phyloP scores from a whole-genome alignment of 495 filamentous ascomycete genomes.

The Hypoxylon fragiforme region DNA sequence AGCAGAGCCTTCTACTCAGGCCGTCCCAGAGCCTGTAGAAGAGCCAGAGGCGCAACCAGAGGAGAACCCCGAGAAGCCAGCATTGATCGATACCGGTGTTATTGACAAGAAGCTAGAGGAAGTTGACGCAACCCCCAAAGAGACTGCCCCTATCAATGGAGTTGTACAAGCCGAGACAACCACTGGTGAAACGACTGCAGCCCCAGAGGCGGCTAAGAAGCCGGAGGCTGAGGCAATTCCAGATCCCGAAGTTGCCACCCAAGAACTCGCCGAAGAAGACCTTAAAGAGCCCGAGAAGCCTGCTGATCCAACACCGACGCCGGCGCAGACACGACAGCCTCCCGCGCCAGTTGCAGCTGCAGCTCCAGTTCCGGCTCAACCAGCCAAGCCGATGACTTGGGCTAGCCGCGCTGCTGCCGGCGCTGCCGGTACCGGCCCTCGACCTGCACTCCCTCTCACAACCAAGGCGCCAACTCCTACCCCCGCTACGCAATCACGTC shows the following conservation, averaged over 20 bases:
- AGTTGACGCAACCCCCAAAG: constrained; percentile 37
- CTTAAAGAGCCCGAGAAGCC: constrained; percentile 59
- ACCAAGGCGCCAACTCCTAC: constrained; percentile 27
- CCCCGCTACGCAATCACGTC: not conserved
- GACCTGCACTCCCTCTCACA: constrained; percentile 37
- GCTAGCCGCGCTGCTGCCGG: constrained; percentile 70
- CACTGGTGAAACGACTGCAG: constrained; percentile 51
- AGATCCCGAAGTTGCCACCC: constrained; percentile 43
- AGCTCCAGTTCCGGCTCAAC: constrained; percentile 36
- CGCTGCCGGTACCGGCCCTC: constrained; percentile 48
- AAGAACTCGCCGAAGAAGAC: constrained; percentile 53
- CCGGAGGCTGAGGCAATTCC: constrained; percentile 46
- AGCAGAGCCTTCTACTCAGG: constrained; percentile 46
- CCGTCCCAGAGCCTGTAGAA: constrained; percentile 45
- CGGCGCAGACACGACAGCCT: constrained; percentile 50
- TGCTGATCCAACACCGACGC: constrained; percentile 61
- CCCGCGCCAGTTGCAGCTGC: constrained; percentile 45
- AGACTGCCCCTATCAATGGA: constrained; percentile 42
- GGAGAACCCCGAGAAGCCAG: constrained; percentile 48
- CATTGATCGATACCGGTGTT: constrained; percentile 47
- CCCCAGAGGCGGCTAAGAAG: constrained; percentile 52
- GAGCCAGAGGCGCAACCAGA: constrained; percentile 50
- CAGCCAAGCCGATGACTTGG: constrained; percentile 81
- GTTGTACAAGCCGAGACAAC: constrained; percentile 42
- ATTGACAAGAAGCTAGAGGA: constrained; percentile 57